Evolutionary conservation across 73 alveolate genomes (phyloP).

Genomic region (Tetrahymena malaccensis): DNA sequence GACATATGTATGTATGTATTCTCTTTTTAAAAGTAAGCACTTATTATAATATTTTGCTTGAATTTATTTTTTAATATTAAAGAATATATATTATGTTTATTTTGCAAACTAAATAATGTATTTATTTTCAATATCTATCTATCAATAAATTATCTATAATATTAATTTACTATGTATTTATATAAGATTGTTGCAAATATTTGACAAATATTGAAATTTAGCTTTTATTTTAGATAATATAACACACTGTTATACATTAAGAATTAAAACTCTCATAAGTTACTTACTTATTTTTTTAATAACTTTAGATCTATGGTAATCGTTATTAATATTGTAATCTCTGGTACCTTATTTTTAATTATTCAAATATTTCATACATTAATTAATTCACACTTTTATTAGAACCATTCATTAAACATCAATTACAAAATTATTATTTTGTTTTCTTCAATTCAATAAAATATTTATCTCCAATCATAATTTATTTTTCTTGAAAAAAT

Average conservation of each 20-base stretch:
- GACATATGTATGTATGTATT: not conserved
- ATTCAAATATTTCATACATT: not conserved
- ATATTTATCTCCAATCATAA: no score
- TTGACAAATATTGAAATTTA: no score
- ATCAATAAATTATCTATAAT: no score
- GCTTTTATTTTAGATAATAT: not conserved
- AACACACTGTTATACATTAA: not conserved
- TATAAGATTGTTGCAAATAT: not conserved
- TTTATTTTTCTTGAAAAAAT: no score
- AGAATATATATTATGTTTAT: no score
- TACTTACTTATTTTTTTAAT: not conserved
- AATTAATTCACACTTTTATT: no score
- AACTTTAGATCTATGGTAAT: not conserved
- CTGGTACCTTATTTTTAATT: not conserved
- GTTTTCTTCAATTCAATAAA: not conserved
- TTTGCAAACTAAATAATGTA: not conserved
- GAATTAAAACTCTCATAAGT: not conserved
- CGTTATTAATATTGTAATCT: no score
- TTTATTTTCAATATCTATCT: not conserved
- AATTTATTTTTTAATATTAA: no score
- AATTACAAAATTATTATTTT: no score
- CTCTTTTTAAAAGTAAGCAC: not conserved
- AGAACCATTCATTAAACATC: not conserved
- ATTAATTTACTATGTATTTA: not conserved
- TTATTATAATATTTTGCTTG: not conserved